A percentile compares a stretch with the other conserved stretches of the same genome.
Conservation (phyloP, 768 basidiomycete genomes). For the Mycena haematopus region DNA sequence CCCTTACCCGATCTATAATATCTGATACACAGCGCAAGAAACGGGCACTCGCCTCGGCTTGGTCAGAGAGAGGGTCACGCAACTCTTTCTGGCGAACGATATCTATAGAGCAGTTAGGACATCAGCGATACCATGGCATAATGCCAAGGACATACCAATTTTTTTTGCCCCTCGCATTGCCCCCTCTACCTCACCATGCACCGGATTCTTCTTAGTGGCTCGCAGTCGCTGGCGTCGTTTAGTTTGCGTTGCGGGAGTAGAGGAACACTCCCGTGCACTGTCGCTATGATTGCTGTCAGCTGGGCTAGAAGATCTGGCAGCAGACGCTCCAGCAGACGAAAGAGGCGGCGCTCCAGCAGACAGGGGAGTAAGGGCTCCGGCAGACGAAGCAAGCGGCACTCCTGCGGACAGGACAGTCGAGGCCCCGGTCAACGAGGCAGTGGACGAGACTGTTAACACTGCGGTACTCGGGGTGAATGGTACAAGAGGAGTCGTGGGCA, state of each 20-base stretch:
- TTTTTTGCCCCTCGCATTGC: not conserved
- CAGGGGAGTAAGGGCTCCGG: too few relatives aligned
- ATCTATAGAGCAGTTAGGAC: not conserved
- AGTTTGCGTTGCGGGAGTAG: not conserved
- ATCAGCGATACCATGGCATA: not conserved
- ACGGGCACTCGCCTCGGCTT: not conserved
- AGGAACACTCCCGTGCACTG: not conserved
- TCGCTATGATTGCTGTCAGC: not conserved
- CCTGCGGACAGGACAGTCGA: too few relatives aligned
- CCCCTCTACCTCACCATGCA: constrained; percentile 2
- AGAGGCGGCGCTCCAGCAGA: too few relatives aligned
- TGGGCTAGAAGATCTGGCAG: not conserved
- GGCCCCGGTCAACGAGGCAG: not conserved
- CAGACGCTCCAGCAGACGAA: too few relatives aligned
- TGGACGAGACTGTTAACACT: not conserved
- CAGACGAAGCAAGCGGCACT: too few relatives aligned
- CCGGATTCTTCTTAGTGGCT: not conserved
- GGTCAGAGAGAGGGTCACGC: not conserved
- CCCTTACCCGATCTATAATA: constrained; percentile 1
- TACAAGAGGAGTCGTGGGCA: too few relatives aligned
- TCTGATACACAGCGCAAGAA: not conserved
- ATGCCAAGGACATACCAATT: not conserved
- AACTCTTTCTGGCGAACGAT: not conserved
- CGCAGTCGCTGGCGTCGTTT: not conserved
- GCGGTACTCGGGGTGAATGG: not conserved